Base-by-base conservation (phyloP, 208 protist genomes). In the Borovskyia barvae region DNA sequence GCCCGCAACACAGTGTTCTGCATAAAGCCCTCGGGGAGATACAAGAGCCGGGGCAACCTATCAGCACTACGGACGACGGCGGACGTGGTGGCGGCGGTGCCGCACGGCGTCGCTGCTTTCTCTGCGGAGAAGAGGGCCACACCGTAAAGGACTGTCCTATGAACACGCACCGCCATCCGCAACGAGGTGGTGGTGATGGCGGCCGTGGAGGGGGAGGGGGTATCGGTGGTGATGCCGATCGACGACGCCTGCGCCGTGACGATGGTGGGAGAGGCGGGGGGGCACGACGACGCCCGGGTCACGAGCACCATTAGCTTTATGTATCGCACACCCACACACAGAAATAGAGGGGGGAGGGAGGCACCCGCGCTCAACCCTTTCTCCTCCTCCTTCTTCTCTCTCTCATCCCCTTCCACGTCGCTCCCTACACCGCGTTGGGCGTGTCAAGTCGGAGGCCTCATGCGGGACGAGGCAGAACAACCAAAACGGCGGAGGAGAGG, bases 51-150 rank as follows among this genome's bases (percentile, higher is more conserved):
- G 87, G 83, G 0, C 72, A 94, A 60, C 55, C 73, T 12, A 57
- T 76, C 3, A 71, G 65, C 59, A 65, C 72, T 30, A 48, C 80
- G 9, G 82, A 86, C 19, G 63, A 47, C 5, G 80, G 84, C 36
- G 66, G 49, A 29, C 71, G 74, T 6, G 67, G 75, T 25, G 28
- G 42, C 33, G 52, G 52, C n/a, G 52, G 52, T 14, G 52, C 7
- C 3, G 39, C 56, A 19, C 71, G 75, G 1, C 75, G 74, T 22
- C 72, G 77, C 40, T 96, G 91, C 65, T 94, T 85, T 50, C 72
- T 80, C 33, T 96, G 91, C 55, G 57, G 80, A 17, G 68, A 90
- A 48, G 87, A 93, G 40, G 87, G 86, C 3, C 91, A 96, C 61
- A 73, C 55, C 17, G 57, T 76, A 26, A 51, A 66, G 33, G 80